Conservation (phyloP, 331 rosid species). For the Malus hybrid region DNA sequence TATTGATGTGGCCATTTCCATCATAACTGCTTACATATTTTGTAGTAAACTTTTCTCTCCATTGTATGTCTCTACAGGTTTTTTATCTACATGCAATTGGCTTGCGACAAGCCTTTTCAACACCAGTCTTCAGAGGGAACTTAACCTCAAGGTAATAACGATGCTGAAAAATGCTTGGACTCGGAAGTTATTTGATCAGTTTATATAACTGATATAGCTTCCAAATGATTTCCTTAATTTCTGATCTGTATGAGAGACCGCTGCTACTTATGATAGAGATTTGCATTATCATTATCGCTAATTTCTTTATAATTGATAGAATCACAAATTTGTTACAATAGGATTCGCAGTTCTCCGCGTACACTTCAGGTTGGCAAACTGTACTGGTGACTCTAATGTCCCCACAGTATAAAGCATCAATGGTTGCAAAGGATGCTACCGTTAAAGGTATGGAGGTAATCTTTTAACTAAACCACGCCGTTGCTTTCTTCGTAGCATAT, state of each 20-base stretch:
- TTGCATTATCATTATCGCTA: neutral
- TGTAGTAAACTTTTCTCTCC: slow-evolving; percentile 4
- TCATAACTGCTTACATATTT: neutral
- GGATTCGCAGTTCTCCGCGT: neutral
- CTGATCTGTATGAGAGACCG: no score
- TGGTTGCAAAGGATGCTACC: slow-evolving; percentile 34
- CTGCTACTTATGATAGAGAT: neutral
- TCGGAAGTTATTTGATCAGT: neutral
- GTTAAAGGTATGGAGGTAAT: no score
- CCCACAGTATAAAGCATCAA: slow-evolving; percentile 67
- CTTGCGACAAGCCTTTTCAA: slow-evolving; percentile 43
- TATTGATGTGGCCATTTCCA: no score
- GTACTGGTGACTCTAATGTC: slow-evolving; percentile 91
- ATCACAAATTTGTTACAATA: neutral
- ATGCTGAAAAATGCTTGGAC: neutral
- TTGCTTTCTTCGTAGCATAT: no score
- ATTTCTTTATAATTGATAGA: neutral
- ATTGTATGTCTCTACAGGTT: slow-evolving; percentile 46
- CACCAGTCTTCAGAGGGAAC: slow-evolving; percentile 67
- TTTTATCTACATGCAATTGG: slow-evolving; percentile 94
- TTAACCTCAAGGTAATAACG: slow-evolving; percentile 52
- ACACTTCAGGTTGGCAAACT: slow-evolving; percentile 63
- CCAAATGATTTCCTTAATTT: neutral
- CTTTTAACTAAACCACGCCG: no score
- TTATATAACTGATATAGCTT: no score